Base-by-base conservation (phyloP, 768 basidiomycete genomes). In the Ramaria rubella region DNA sequence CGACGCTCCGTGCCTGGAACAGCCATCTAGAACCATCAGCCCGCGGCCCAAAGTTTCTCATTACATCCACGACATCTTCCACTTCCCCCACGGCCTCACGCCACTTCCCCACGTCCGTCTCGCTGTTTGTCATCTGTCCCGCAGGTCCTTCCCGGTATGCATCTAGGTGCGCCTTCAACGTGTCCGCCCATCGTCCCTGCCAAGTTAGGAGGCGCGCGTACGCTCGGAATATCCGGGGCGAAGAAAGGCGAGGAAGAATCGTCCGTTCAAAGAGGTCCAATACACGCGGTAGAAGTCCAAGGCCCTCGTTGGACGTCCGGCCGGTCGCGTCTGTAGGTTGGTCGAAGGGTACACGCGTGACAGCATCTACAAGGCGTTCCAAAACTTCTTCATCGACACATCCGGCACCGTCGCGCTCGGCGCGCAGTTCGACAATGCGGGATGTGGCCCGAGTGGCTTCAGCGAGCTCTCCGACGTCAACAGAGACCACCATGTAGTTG, bases 401-500 rank as follows among this genome's bases (percentile, higher is more conserved):
- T 11, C 75, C 74, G 5, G 78, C 80, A 24, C 79, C 72, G 27
- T 66, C 57, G 52, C 65, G 59, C 73, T 78, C 61, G 24, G 77
- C 76, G n/a, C 83, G 81, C 67, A 83, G 80, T 61, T 94, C 90
- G 34, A 97, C 81, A 56, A 97, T 77, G 3, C 93, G 85, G 0
- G 79, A 78, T 21, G 92, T 76, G 0, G 94, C 95, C 36, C 90
- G 85, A 58, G 83, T 85, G 0, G 92, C 86, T 66, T 99, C 95
- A 1, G 82, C 76, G 49, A 97, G 77, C 67, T 98, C 94, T 6
- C 94, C 95, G 19, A 97, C 88, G 62, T 97, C 93, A 70, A 96
- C 77, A 3, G 90, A 80, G 26, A 98, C 86, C 65, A 96, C 76
- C 86, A 91, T 94, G 75, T 94, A 98, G 75, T 99, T 99, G 59